phyloP scores from a whole-genome alignment of 23 red algal species.

The Gracilaria domingensis region DNA sequence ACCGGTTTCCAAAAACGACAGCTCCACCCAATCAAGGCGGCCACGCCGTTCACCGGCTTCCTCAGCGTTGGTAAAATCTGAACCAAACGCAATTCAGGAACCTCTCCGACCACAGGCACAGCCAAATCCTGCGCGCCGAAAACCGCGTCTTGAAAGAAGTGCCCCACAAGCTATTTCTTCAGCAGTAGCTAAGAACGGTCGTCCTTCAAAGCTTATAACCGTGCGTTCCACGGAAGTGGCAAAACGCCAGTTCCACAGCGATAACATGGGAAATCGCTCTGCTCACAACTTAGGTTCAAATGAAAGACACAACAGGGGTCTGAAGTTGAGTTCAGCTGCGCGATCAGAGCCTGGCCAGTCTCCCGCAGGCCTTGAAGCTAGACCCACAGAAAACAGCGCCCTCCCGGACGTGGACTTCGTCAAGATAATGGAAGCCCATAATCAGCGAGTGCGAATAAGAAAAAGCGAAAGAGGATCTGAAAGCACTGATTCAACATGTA shows the following conservation, averaged over 20 bases:
- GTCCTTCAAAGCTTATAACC: background rate
- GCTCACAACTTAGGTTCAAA: background rate
- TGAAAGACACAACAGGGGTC: background rate
- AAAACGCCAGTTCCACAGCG: background rate
- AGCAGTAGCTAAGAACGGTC: background rate
- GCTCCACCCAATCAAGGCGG: background rate
- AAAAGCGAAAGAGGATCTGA: background rate
- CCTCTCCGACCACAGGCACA: background rate
- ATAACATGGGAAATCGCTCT: background rate
- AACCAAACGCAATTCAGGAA: background rate
- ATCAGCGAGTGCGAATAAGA: constrained; percentile 7
- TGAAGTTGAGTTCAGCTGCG: background rate
- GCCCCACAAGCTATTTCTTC: background rate
- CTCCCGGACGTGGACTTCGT: background rate
- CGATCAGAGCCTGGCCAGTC: background rate
- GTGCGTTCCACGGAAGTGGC: background rate
- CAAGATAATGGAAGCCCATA: constrained; percentile 38
- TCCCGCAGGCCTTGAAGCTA: background rate
- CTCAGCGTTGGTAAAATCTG: background rate
- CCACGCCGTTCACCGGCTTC: constrained; percentile 13
- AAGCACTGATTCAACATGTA: constrained; percentile 12
- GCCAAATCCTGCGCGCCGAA: constrained; percentile 14
- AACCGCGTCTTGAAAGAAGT: background rate
- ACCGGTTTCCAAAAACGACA: background rate
- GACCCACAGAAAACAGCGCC: too few relatives aligned